These are phyloP conservation scores for Trametes versicolor DNA, from an alignment of 1,284 basidiomycete genomes.

Conservation along the genomic window DNA sequence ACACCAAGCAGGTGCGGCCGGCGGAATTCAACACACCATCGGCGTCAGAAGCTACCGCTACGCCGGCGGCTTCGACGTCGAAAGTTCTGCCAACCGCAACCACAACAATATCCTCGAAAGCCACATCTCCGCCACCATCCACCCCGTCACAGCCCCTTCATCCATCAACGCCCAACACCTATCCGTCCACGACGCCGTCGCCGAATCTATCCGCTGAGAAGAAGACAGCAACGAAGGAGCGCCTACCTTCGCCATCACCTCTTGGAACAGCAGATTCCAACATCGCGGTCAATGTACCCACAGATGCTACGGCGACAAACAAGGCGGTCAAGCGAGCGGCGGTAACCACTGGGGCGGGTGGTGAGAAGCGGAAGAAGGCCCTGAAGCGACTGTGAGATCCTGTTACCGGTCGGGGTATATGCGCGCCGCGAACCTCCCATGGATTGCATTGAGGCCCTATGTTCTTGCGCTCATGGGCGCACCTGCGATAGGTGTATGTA, in stretches of 20 bases:
- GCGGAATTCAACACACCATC: constrained; percentile 70
- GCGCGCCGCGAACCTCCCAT: background rate
- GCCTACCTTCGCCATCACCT: constrained; percentile 68
- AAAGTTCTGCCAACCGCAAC: constrained; percentile 27
- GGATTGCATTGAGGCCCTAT: background rate
- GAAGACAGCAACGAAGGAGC: constrained; percentile 58
- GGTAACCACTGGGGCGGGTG: constrained; percentile 57
- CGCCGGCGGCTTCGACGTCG: constrained; percentile 37
- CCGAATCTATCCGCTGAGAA: constrained; percentile 52
- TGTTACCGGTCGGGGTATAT: background rate
- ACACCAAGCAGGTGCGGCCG: constrained; percentile 58
- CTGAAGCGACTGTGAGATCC: constrained; percentile 71
- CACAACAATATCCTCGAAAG: constrained; percentile 33
- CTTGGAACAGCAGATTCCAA: constrained; percentile 76
- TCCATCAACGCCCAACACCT: constrained; percentile 50
- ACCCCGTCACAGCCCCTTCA: constrained; percentile 48
- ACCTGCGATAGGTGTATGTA: constrained; percentile 3
- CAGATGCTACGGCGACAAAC: constrained; percentile 44
- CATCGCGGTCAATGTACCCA: constrained; percentile 53
- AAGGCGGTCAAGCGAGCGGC: constrained; percentile 79
- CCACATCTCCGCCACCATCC: constrained; percentile 23
- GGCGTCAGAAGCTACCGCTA: constrained; percentile 39
- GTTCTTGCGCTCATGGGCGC: background rate
- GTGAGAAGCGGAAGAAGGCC: constrained; percentile 87
- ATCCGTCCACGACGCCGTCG: constrained; percentile 48